Evolutionary conservation across 169 alveolate genomes (phyloP).

Genomic region (Besnoitia besnoiti): DNA sequence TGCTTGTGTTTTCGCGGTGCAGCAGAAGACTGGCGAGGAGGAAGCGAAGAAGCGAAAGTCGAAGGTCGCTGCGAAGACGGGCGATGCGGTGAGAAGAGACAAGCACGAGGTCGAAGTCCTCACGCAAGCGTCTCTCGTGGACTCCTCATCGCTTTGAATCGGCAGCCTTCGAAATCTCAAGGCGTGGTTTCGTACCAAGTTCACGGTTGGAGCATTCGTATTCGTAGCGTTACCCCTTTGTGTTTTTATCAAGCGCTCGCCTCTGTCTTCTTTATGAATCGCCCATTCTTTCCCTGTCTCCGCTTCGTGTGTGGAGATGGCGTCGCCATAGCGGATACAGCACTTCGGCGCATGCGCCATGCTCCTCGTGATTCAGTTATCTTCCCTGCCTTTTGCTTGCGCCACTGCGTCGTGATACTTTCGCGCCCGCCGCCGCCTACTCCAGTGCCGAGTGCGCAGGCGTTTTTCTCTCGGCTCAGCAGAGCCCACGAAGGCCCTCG

Average conservation of each 20-base stretch:
- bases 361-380: too few relatives aligned
- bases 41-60: conserved; percentile 79
- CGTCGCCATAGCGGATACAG: not conserved
- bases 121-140: not conserved
- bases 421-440: not conserved
- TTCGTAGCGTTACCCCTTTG: not conserved
- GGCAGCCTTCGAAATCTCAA: too few relatives aligned
- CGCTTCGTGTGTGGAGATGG: not conserved
- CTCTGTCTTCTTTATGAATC: not conserved
- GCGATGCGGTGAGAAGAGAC: conserved; percentile 71
- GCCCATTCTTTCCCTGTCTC: not conserved
- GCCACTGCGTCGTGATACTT: not conserved
- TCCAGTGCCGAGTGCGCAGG: not conserved
- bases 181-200: too few relatives aligned
- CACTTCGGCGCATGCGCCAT: not conserved
- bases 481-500: too few relatives aligned
- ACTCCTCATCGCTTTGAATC: too few relatives aligned
- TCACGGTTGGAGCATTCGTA: too few relatives aligned
- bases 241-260: not conserved
- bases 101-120: not conserved
- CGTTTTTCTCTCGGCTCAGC: too few relatives aligned
- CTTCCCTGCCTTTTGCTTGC: not conserved
- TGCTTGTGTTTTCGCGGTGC: not conserved
- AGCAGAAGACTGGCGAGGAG: not conserved
- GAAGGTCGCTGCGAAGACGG: conserved; percentile 87